Conservation (phyloP, 306 rosid genomes). For the Quercus wislizeni region DNA sequence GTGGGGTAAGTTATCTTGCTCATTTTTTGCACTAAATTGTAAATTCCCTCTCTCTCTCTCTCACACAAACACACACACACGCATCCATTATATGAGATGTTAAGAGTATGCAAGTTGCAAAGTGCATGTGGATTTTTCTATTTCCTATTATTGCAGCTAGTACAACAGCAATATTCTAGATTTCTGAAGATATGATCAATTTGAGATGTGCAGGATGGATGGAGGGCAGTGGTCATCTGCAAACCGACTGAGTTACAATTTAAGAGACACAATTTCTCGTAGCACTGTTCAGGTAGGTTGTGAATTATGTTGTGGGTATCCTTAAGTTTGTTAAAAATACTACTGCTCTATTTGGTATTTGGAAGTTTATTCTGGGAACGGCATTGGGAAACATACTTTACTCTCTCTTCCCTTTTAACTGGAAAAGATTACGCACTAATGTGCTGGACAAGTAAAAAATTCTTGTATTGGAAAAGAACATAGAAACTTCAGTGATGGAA, state of each 20-base stretch:
- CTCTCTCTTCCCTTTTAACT: no score
- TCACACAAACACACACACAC: no score
- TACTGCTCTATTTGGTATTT: background rate
- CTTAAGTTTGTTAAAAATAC: no score
- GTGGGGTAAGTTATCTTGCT: constrained; percentile 56
- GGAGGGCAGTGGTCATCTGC: constrained; percentile 75
- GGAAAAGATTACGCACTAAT: no score
- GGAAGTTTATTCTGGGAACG: no score
- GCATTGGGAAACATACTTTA: no score
- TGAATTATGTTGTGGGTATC: background rate
- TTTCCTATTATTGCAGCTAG: background rate
- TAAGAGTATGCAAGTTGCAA: background rate
- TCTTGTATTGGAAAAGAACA: no score
- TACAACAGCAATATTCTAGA: background rate
- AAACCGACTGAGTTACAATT: constrained; percentile 61
- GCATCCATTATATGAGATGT: background rate
- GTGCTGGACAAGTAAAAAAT: no score
- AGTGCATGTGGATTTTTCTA: background rate
- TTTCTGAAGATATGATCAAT: constrained; percentile 2
- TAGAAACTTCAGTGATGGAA: no score
- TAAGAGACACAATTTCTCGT: constrained; percentile 76
- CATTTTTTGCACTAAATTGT: background rate
- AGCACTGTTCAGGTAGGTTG: constrained; percentile 67
- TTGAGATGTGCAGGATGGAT: constrained; percentile 60
- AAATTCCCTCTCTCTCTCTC: background rate